Evolutionary conservation across 73 alveolate species (phyloP), one percentile per base, ranked within the genome.

Genomic region (Diophrys sp.): DNA sequence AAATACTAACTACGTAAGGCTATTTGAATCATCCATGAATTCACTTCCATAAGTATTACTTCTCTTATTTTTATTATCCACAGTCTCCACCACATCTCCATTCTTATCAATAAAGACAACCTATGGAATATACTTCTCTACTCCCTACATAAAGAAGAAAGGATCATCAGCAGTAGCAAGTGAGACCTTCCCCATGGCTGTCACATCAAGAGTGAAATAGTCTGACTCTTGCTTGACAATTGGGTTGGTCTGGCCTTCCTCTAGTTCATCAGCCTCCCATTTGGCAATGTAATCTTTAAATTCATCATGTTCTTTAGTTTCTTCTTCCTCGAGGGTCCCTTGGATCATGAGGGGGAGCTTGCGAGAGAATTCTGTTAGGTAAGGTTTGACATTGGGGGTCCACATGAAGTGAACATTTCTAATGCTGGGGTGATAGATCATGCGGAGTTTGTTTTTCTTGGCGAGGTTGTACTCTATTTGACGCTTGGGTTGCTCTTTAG

Each of bases 81-180:
- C 54, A 32, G 28, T 28, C n/a, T 73, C 81, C 1, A 73, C 23
- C 0, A 44, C 54, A 1, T 33, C 33, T 33, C 81, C 81, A 1
- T 33, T 33, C 2, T 44, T 33, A 2, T 34, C 25, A 23, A 31
- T 44, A 1, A 54, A 56, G 27, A 44, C 30, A 25, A 73, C 28
- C 29, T 73, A 62, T 27, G 81, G 81, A 72, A 73, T 31, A 55
- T 44, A 73, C 29, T 73, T 73, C 33, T 73, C 30, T 23, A 27
- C 56, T 11, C 54, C 29, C 1, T 62, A 56, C 18, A 44, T 23
- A 25, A 23, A 23, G 72, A 73, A 73, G 72, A 44, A 73, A n/a
- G 81, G 85, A 33, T 77, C 85, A 33, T 77, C 85, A 31, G 85
- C 77, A 5, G 71, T 30, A 8, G 85, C 85, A 14, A 54, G 53